Base-by-base conservation (phyloP, 495 filamentous ascomycete genomes). In the Paragyromitra xinjiangensis region DNA sequence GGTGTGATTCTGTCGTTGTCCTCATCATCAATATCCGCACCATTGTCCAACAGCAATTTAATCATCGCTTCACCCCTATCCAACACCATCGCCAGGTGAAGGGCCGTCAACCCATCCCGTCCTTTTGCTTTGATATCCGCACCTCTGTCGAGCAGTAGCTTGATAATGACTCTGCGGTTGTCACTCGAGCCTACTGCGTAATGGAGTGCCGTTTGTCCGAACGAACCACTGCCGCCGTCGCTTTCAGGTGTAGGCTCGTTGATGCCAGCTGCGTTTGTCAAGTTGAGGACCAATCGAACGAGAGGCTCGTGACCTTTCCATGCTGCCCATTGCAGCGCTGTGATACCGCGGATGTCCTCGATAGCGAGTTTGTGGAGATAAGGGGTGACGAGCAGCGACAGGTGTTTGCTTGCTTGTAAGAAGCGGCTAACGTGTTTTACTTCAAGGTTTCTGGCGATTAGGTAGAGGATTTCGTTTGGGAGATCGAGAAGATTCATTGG, bases 271-370 rank as follows among this genome's bases (percentile, higher is more conserved):
- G 62, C 71, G 39, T 50, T 34, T 22, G 71, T 73, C 51, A 73
- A 11, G 39, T 67, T 14, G 12, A 77, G 69, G 7, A 77, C 50
- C 3, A 77, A 39, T 8, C 63, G 39, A 8, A 75, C 64, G 44
- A 78, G 73, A 1, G 76, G 73, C 7, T 55, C 34, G n/a, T 78
- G 73, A 22, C 40, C 73, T 19, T 78, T 78, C 73, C 64, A 77
- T 26, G 64, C 64, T 1, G 76, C 76, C 76, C 76, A 78, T 45
- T 77, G 74, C 6, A 78, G 48, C 11, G 73, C 64, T 1, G 65
- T 68, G 42, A 77, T 29, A 0, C 58, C 56, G 0, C 37, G 26
- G 48, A 12, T 55, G 14, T 45, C 56, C 37, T 70, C 22, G 9
- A 70, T 3, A 26, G 76, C 76, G 16, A 78, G 64, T n/a, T 56